Base-by-base conservation (phyloP, 805 yeast genomes). In the Starmerella bombi region DNA sequence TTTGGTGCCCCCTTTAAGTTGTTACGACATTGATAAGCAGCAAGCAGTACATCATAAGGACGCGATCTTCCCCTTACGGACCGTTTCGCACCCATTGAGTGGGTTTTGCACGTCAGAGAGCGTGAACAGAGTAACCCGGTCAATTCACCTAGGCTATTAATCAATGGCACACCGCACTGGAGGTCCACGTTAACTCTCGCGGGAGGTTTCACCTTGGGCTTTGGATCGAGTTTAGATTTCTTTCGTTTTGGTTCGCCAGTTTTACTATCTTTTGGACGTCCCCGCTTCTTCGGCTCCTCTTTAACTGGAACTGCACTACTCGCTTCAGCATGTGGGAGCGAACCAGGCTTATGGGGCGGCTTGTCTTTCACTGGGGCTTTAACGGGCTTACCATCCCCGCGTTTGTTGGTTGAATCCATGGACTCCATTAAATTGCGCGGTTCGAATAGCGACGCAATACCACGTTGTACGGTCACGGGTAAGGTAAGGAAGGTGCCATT, bases 71-170 rank as follows among this genome's bases (percentile, higher is more conserved):
- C 97, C 19, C 74, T 75, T 18, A 88, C 97, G 1, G 94, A 86
- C 53, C 97, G 72, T 54, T 88, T 88, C 23, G 96, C 94, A 25
- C 96, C 95, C 95, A 88, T 86, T 2, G 96, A 82, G 61, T 88
- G 98, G 0, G 96, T 84, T 57, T 88, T 88, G 69, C 98, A 88
- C 0, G 97, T 91, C 46, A 88, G 66, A 0, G 96, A 85, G 38
- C 97, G 70, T 2, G 95, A 96, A 67, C 98, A 88, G 52, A 76
- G 77, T 0, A 88, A 93, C 18, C 96, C 97, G 48, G 80, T 80
- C 0, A 93, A 83, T 32, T 36, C 29, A 17, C 48, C 48, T 7
- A 33, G 34, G 14, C 19, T 19, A 18, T 32, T 20, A 17, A 33
- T 28, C 43, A 91, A 64, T 6, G 85, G 80, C 12, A 91, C 98